Evolutionary conservation across 2,329 filamentous ascomycete species (phyloP).

Genomic region (Didymella glomerata): DNA sequence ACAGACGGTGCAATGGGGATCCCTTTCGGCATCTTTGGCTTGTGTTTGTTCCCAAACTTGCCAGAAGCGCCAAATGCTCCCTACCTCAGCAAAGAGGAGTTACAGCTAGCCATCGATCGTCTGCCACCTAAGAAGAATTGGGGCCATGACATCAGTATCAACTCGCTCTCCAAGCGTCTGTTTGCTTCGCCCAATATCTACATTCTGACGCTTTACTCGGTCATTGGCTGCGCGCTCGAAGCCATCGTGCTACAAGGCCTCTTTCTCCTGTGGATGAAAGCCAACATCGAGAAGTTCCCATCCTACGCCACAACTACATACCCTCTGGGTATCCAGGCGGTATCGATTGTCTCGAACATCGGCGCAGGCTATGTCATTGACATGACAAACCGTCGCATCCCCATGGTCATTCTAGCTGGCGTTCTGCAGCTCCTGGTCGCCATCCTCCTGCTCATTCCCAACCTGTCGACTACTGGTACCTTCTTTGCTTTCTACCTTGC

Average conservation of each 20-base stretch:
- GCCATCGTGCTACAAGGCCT: slow-evolving; percentile 43
- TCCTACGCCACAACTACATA: slow-evolving; percentile 65
- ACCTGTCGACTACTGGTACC: slow-evolving; percentile 42
- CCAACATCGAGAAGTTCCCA: slow-evolving; percentile 32
- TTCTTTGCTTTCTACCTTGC: slow-evolving; percentile 53
- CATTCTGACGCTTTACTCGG: slow-evolving; percentile 52
- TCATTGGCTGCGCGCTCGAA: slow-evolving; percentile 49
- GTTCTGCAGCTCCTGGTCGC: slow-evolving; percentile 47
- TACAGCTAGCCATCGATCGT: slow-evolving; percentile 37
- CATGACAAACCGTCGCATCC: slow-evolving; percentile 46
- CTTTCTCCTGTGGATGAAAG: slow-evolving; percentile 40
- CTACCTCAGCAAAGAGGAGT: slow-evolving; percentile 37
- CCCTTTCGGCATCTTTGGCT: slow-evolving; percentile 41
- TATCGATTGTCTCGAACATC: slow-evolving; percentile 62
- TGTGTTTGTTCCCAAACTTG: slow-evolving; percentile 41
- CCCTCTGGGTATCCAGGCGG: slow-evolving; percentile 64
- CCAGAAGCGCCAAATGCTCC: slow-evolving; percentile 37
- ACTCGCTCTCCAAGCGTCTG: slow-evolving; percentile 35
- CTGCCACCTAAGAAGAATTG: slow-evolving; percentile 38
- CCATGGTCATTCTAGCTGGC: slow-evolving; percentile 49
- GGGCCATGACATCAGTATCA: slow-evolving; percentile 36
- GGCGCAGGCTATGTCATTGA: slow-evolving; percentile 52
- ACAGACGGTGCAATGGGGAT: slow-evolving; percentile 43
- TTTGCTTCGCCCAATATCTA: slow-evolving; percentile 46
- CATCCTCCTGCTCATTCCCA: slow-evolving; percentile 47